These are phyloP conservation scores for Xylariaceae sp. DNA, from an alignment of 2,329 filamentous ascomycete genomes.

Conservation along the genomic window DNA sequence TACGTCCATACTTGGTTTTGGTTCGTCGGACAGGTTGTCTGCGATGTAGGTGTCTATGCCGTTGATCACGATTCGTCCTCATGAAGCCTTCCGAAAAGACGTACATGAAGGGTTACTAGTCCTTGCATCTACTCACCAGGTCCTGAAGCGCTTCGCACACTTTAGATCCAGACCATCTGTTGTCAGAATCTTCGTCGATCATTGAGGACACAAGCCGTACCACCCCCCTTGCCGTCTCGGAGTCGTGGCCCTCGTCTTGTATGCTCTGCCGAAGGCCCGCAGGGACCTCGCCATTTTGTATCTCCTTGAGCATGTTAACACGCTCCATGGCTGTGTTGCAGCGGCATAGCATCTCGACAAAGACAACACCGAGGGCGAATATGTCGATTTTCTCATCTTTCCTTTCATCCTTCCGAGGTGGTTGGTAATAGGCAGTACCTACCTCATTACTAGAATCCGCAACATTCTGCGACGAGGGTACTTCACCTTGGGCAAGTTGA, in stretches of 20 bases:
- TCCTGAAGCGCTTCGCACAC: constrained; percentile 23
- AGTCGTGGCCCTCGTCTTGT: constrained; percentile 20
- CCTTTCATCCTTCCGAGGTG: constrained; percentile 34
- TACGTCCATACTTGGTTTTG: background rate
- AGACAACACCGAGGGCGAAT: constrained; percentile 56
- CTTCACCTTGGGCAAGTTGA: constrained; percentile 39
- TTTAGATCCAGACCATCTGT: constrained; percentile 24
- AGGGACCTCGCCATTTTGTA: constrained; percentile 27
- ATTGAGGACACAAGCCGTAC: constrained; percentile 25
- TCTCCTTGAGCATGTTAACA: constrained; percentile 26
- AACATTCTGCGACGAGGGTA: constrained; percentile 16
- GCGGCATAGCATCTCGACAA: constrained; percentile 56
- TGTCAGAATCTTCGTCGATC: constrained; percentile 25
- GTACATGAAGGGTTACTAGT: background rate
- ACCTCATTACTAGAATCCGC: constrained; percentile 40
- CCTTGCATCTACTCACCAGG: constrained; percentile 19
- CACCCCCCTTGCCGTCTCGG: constrained; percentile 18
- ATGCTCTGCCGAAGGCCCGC: constrained; percentile 16
- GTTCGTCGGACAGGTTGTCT: background rate
- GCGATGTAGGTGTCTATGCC: background rate
- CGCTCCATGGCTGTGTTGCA: constrained; percentile 52
- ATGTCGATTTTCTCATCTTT: constrained; percentile 55
- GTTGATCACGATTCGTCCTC: background rate
- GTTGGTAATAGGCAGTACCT: constrained; percentile 61
- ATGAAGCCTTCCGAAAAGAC: background rate